A percentile compares a stretch with the other conserved stretches of the same genome.
These are phyloP conservation scores for Talaromyces pinophilus DNA, from an alignment of 2,329 filamentous ascomycete genomes.

Conservation along the genomic window DNA sequence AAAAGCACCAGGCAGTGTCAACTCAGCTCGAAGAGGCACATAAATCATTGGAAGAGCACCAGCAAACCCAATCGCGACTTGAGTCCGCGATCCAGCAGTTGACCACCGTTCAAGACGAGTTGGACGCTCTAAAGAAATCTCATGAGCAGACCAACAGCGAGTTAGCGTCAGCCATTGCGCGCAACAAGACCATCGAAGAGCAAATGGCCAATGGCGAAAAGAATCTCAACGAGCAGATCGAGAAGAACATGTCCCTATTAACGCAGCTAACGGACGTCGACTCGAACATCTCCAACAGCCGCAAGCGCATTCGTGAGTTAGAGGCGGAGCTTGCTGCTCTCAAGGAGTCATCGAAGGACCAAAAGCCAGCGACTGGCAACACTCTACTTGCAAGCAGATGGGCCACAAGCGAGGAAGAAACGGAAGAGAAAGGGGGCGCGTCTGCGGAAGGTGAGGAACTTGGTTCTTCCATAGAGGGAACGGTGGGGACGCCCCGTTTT, in stretches of 20 bases:
- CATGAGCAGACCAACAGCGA: slow-evolving; percentile 35
- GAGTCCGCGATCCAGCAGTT: slow-evolving; percentile 62
- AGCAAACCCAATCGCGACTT: slow-evolving; percentile 67
- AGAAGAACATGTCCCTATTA: slow-evolving; percentile 44
- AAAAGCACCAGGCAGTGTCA: slow-evolving; percentile 37
- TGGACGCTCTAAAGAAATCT: slow-evolving; percentile 35
- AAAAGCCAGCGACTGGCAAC: slow-evolving; percentile 33
- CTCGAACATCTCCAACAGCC: slow-evolving; percentile 37
- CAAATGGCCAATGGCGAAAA: slow-evolving; percentile 38
- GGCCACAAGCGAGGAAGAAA: slow-evolving; percentile 38
- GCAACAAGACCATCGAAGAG: slow-evolving; percentile 37
- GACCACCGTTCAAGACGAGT: slow-evolving; percentile 37
- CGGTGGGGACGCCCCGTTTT: slow-evolving; percentile 48
- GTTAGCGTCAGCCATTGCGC: slow-evolving; percentile 34
- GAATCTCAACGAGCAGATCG: slow-evolving; percentile 42
- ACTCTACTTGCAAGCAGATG: slow-evolving; percentile 45
- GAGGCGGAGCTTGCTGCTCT: slow-evolving; percentile 42
- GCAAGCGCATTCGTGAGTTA: slow-evolving; percentile 42
- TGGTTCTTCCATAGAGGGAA: slow-evolving; percentile 51
- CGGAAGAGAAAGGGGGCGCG: slow-evolving; percentile 38
- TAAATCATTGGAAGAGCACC: slow-evolving; percentile 75
- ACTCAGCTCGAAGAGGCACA: slow-evolving; percentile 78
- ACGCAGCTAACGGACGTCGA: slow-evolving; percentile 44
- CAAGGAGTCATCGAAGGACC: slow-evolving; percentile 34
- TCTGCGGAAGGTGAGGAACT: slow-evolving; percentile 50